Base-by-base conservation (phyloP, 306 rosid species). In the Calophaca sinica region DNA sequence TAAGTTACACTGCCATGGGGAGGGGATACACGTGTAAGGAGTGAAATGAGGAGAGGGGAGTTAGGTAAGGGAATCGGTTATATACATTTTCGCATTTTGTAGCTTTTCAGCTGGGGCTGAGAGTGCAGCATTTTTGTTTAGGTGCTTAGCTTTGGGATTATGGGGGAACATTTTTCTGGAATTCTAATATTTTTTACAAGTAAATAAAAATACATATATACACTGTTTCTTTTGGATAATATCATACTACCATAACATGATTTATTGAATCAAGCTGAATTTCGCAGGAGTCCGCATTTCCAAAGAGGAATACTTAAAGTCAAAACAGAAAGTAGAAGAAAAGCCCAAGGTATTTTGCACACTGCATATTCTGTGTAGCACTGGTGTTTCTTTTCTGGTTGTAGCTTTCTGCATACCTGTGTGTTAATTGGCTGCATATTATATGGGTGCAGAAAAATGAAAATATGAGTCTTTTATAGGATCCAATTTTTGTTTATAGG, bases 311-410 rank as follows among this genome's bases (percentile, higher is more conserved):
- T 88, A 77, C 81, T 12, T 88, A 71, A 94, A 94, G 80, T 84
- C 93, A 57, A 75, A 76, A 62, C 83, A 84, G 77, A 92, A 90
- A 85, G 87, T 79, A 41, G 88, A 80, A 72, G 97, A 92, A 80
- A 94, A 94, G 78, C 92, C 99, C 6, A 91, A 91, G 96, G 98
- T 93, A 86, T 72, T 76, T 79, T 55, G 46, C 32, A 49, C 49
- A 11, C 68, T 13, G 72, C 75, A 9, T 57, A n/a, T 63, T 77
- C 9, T 49, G 4, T 58, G 33, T 53, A 29, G 39, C 58, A 42
- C 44, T 62, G 45, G 45, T 12, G 59, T 62, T 50, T 51, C 35
- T 39, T 69, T 65, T 70, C 55, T 70, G 14, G 67, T 11, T 53
- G 31, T 78, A 61, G 53, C 62, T 68, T 61, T 66, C 44, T 58